Base-by-base conservation (phyloP, 164 flowering plant genomes). In the Nymphaea colorata region DNA sequence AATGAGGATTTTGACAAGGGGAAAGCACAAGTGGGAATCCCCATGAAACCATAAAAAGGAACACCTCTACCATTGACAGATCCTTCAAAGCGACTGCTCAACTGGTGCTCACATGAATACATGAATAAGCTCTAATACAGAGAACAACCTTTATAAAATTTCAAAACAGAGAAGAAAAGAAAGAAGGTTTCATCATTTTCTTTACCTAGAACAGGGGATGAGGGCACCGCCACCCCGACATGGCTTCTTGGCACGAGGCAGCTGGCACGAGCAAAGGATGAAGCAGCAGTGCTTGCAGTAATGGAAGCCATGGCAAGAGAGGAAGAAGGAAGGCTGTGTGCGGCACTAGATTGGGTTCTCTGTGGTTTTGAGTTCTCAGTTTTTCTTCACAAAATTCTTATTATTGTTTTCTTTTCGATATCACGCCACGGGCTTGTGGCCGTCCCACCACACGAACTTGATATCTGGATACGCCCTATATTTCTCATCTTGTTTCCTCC, bases 201-300 rank as follows among this genome's bases (percentile, higher is more conserved):
- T 67, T 67, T 76, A 83, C 84, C 84, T 16, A 83, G 75, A 68
- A 80, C 72, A 16, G 83, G 77, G 6, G 77, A 67, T 6, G 84
- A 74, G 68, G 53, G 62, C 61, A 8, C 71, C 44, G 36, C 43
- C 41, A 2, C 63, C 64, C n/a, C 67, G 62, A 51, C 57, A 51
- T 8, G 57, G 57, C 74, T 73, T 77, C 43, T 42, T 75, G 36
- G 66, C 73, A 5, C 75, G 43, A 61, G 66, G 45, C 6, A 10
- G 8, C 57, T 51, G 5, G 75, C 62, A 42, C 76, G 45, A 3
- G 74, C 72, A 3, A 78, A 41, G 43, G 75, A 65, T 42, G 82
- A 71, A 65, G 83, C 68, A 8, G 80, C 67, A 59, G 78, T 66
- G 72, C 69, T 66, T 63, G 82, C 81, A 42, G 77, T 73, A 68